These are phyloP conservation scores for Thielaviopsis euricoi DNA, from an alignment of 2,329 filamentous ascomycete species.

Conservation along the genomic window DNA sequence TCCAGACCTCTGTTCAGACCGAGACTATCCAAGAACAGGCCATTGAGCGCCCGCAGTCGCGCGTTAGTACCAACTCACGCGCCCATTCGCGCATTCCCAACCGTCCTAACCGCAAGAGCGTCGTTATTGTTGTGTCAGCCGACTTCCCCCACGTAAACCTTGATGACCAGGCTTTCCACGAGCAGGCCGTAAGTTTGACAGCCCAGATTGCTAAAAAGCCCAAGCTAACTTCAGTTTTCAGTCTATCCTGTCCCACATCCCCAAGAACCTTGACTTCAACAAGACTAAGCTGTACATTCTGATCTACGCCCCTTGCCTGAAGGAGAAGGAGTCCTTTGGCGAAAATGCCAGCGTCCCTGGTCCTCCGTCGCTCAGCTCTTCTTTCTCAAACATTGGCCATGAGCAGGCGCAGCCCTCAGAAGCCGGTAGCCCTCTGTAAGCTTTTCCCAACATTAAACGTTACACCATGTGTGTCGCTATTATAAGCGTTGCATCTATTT, in stretches of 20 bases:
- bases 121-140: slow-evolving; percentile 79
- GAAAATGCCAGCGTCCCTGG: slow-evolving; percentile 37
- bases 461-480: slow-evolving; percentile 10
- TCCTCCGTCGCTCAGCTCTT: slow-evolving; percentile 52
- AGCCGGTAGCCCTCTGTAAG: slow-evolving; percentile 37
- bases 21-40: background rate
- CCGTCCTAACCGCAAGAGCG: slow-evolving; percentile 41
- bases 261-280: slow-evolving; percentile 56
- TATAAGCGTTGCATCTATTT: background rate
- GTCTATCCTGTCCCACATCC: slow-evolving; percentile 81
- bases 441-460: slow-evolving; percentile 15
- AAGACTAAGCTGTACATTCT: slow-evolving; percentile 69
- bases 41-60: slow-evolving; percentile 5
- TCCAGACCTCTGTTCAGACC: background rate
- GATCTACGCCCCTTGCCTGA: slow-evolving; percentile 71
- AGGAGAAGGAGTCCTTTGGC: slow-evolving; percentile 41
- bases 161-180: slow-evolving; percentile 45
- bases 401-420: slow-evolving; percentile 55
- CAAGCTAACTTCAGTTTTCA: slow-evolving; percentile 20
- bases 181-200: slow-evolving; percentile 57
- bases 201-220: background rate
- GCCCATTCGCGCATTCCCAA: slow-evolving; percentile 2
- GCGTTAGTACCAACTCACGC: slow-evolving; percentile 7
- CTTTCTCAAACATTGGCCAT: slow-evolving; percentile 71
- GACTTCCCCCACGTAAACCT: slow-evolving; percentile 44